Conservation (phyloP, 805 yeast species). For the Saccharomycopsis fodiens region DNA sequence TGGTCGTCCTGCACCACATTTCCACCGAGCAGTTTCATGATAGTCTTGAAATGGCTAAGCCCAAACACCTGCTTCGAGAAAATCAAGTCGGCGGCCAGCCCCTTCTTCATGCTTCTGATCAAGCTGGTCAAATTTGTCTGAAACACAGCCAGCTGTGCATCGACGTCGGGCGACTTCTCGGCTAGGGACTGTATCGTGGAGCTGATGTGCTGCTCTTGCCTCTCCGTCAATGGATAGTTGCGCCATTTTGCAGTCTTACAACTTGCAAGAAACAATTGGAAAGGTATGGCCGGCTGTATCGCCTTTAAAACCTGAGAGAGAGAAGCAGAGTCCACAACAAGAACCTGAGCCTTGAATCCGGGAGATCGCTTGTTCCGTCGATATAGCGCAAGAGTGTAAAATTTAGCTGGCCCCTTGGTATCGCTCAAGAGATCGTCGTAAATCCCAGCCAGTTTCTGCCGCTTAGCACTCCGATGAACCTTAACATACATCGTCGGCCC, state of each 20-base stretch:
- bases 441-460: background rate
- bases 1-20: background rate
- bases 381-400: background rate
- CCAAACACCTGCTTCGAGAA: conserved; percentile 2
- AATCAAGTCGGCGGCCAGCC: conserved; percentile 7
- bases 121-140: background rate
- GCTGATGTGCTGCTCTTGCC: conserved; percentile 1
- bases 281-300: background rate
- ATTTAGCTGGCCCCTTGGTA: background rate
- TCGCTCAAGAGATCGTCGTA: background rate
- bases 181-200: background rate
- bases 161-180: background rate
- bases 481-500: background rate
- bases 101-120: conserved; percentile 4
- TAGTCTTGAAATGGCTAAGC: background rate
- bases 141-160: too few relatives aligned
- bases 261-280: background rate
- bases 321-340: background rate
- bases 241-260: conserved; percentile 4
- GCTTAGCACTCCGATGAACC: background rate
- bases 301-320: background rate
- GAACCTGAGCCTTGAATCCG: background rate
- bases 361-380: background rate
- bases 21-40: background rate
- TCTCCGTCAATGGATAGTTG: background rate